A percentile compares a stretch with the other conserved stretches of the same genome.
Conservation (phyloP, 768 basidiomycete species). For the Leccinum uliginosum region DNA sequence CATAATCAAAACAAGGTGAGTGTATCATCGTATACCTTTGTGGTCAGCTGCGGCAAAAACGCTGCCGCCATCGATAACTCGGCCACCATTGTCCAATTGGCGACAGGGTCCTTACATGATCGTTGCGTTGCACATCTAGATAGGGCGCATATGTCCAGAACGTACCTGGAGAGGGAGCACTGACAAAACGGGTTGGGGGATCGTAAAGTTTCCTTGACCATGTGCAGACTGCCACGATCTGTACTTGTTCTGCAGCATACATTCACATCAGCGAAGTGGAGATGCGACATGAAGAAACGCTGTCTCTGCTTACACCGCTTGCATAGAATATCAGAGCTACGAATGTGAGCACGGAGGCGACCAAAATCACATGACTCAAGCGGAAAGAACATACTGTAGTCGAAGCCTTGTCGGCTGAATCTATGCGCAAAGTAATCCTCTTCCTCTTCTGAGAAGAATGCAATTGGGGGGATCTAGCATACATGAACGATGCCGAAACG, state of each 20-base stretch:
- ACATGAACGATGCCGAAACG: background rate
- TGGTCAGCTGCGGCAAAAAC: constrained; percentile 34
- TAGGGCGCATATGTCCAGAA: background rate
- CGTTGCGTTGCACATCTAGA: background rate
- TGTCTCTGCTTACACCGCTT: constrained; percentile 35
- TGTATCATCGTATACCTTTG: constrained; percentile 25
- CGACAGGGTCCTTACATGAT: constrained; percentile 38
- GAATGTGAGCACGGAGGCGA: background rate
- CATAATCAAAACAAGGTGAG: constrained; percentile 5
- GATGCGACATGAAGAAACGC: background rate
- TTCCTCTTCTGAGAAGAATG: constrained; percentile 56
- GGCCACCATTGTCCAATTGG: constrained; percentile 37
- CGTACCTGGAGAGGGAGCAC: constrained; percentile 38
- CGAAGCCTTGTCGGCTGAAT: constrained; percentile 54
- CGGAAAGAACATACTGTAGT: constrained; percentile 45
- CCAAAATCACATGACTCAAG: background rate
- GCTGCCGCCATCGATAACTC: constrained; percentile 22
- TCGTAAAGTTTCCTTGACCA: constrained; percentile 41
- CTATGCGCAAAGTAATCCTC: constrained; percentile 70
- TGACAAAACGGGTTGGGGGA: constrained; percentile 38
- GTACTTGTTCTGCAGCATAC: constrained; percentile 33
- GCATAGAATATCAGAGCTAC: constrained; percentile 67
- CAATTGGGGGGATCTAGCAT: constrained; percentile 54
- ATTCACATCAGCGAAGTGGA: background rate
- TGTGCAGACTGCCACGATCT: constrained; percentile 35